Conservation (phyloP, 2,329 filamentous ascomycete genomes). For the Tolypocladium endophyticum region DNA sequence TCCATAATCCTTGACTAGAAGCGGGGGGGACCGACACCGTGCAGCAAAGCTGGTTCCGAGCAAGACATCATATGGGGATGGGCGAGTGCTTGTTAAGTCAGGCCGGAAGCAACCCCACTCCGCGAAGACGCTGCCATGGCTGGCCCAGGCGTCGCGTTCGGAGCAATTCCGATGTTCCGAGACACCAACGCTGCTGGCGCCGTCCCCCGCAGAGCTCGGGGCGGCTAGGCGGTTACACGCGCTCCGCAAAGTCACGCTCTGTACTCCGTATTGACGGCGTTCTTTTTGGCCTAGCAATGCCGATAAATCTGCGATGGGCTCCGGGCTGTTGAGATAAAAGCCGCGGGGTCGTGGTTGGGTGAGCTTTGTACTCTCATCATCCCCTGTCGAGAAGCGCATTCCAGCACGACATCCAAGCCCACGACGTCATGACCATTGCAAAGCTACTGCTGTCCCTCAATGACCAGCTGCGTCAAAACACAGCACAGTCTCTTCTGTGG, state of each 20-base stretch:
- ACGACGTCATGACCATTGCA: constrained; percentile 15
- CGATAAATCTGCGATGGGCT: neutral
- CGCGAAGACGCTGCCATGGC: neutral
- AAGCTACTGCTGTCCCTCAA: constrained; percentile 10
- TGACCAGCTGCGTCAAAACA: constrained; percentile 10
- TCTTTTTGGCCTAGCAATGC: neutral
- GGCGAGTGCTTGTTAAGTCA: neutral
- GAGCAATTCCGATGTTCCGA: neutral
- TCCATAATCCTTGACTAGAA: neutral
- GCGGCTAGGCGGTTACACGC: neutral
- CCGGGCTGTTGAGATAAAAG: neutral
- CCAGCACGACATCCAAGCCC: neutral
- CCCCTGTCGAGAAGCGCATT: neutral
- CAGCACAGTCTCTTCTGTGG: constrained; percentile 10
- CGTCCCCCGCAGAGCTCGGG: neutral
- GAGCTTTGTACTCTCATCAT: neutral
- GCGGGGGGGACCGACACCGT: neutral
- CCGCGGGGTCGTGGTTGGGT: neutral
- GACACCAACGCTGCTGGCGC: neutral
- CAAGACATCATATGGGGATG: neutral
- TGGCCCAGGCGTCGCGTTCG: neutral
- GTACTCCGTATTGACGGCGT: neutral
- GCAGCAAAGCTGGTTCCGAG: neutral
- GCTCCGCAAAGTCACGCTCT: neutral
- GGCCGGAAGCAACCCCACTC: neutral